phyloP scores from a whole-genome alignment of 257 asterid genomes.

The Fraxinus cuspidata region DNA sequence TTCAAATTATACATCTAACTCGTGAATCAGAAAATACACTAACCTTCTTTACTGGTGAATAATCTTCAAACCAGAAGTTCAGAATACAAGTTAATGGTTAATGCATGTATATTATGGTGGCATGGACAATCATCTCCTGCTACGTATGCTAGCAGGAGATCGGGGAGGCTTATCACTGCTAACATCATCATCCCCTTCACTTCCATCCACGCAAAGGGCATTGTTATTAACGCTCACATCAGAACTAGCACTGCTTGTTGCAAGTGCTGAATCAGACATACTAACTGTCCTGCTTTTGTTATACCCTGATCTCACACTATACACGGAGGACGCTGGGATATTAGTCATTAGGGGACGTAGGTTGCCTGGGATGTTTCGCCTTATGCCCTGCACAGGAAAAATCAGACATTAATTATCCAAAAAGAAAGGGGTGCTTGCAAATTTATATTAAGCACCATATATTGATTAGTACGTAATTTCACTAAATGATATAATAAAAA shows the following conservation, averaged over 20 bases:
- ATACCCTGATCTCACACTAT: conserved; percentile 89
- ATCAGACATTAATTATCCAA: background rate
- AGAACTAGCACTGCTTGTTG: conserved; percentile 95
- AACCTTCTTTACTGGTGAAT: conserved; percentile 18
- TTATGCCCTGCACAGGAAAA: conserved; percentile 64
- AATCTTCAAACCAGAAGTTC: conserved; percentile 22
- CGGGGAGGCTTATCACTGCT: conserved; percentile 66
- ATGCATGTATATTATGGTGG: conserved; percentile 17
- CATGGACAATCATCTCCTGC: conserved; percentile 53
- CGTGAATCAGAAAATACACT: conserved; percentile 50
- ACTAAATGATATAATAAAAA: background rate
- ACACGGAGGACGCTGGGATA: conserved; percentile 91
- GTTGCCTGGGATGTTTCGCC: conserved; percentile 79
- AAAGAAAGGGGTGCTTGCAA: background rate
- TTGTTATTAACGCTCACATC: conserved; percentile 82
- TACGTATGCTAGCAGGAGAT: conserved; percentile 68
- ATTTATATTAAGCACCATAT: background rate
- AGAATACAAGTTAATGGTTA: conserved; percentile 16
- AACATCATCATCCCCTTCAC: conserved; percentile 65
- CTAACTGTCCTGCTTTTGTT: conserved; percentile 58
- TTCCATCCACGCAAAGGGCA: conserved; percentile 58
- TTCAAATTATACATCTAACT: conserved; percentile 38
- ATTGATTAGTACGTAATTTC: background rate
- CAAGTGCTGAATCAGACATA: conserved; percentile 85
- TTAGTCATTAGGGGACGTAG: conserved; percentile 82